Evolutionary conservation across 805 yeast genomes (phyloP).

Genomic region (Spathaspora sp.): DNA sequence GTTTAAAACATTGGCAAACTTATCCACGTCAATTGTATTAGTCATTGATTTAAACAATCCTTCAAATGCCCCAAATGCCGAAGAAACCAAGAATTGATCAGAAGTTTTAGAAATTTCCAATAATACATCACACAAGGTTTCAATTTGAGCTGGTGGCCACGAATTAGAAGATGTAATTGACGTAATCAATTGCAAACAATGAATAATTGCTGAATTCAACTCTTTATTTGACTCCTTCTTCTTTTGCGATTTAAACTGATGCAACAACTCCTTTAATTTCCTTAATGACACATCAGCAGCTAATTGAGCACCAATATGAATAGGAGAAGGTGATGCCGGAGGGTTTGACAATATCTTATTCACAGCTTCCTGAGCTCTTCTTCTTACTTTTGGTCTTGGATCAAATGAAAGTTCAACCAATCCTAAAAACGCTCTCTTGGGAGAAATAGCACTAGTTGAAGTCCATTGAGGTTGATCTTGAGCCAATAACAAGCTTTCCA

Average conservation of each 20-base stretch:
- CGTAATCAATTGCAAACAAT: constrained; percentile 70
- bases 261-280: constrained; percentile 45
- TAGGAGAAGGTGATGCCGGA: constrained; percentile 73
- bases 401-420: constrained; percentile 76
- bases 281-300: constrained; percentile 68
- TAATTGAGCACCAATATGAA: constrained; percentile 70
- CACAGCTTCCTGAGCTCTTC: constrained; percentile 92
- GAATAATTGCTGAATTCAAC: constrained; percentile 58
- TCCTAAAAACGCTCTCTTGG: constrained; percentile 78
- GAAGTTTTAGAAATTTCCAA: constrained; percentile 74
- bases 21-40: constrained; percentile 56
- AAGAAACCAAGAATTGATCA: constrained; percentile 79
- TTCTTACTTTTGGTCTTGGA: constrained; percentile 91
- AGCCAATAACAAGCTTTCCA: constrained; percentile 73
- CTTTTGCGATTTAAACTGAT: constrained; percentile 18
- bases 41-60: constrained; percentile 69
- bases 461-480: constrained; percentile 82
- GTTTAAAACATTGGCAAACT: constrained; percentile 60
- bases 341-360: constrained; percentile 56
- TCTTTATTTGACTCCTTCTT: constrained; percentile 44
- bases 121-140: constrained; percentile 69
- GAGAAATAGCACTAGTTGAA: constrained; percentile 55
- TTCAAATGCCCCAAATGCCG: constrained; percentile 82
- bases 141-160: constrained; percentile 77
- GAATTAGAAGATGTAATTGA: constrained; percentile 67